Conservation (phyloP, 106 monocot species). For the Xerophyta viscosa region DNA sequence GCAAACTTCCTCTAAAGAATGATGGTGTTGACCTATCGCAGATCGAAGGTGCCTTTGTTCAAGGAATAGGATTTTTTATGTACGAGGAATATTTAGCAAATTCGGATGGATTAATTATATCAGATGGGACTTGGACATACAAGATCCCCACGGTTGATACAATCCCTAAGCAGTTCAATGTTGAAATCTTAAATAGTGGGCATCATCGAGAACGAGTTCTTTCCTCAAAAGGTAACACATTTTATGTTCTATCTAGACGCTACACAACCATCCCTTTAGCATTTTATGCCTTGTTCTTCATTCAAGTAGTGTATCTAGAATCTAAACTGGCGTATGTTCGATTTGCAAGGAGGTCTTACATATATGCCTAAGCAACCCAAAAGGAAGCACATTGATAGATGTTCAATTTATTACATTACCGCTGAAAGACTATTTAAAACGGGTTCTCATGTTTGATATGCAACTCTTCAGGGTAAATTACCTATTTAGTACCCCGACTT, state of each 20-base stretch:
- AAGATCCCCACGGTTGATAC: slow-evolving; percentile 81
- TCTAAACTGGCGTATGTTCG: no score
- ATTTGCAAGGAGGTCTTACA: no score
- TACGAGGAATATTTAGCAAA: slow-evolving; percentile 57
- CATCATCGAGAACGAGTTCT: slow-evolving; percentile 61
- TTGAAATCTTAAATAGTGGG: slow-evolving; percentile 57
- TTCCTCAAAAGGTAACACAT: slow-evolving; percentile 71
- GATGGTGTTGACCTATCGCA: slow-evolving; percentile 12
- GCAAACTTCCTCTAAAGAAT: not conserved
- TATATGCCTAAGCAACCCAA: no score
- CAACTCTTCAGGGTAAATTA: no score
- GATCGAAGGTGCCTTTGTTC: slow-evolving; percentile 91
- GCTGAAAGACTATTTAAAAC: no score
- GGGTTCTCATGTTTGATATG: no score
- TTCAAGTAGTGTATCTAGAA: no score
- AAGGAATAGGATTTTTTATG: slow-evolving; percentile 83
- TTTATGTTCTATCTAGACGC: not conserved
- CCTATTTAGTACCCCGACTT: no score
- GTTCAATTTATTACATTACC: no score
- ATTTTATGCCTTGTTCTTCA: no score
- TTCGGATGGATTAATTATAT: slow-evolving; percentile 56
- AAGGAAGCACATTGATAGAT: no score
- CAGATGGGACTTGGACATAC: slow-evolving; percentile 74
- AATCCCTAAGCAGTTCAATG: slow-evolving; percentile 71
- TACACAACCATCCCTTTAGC: no score